Base-by-base conservation (phyloP, 1,284 basidiomycete species). In the Cryptococcus sp. region DNA sequence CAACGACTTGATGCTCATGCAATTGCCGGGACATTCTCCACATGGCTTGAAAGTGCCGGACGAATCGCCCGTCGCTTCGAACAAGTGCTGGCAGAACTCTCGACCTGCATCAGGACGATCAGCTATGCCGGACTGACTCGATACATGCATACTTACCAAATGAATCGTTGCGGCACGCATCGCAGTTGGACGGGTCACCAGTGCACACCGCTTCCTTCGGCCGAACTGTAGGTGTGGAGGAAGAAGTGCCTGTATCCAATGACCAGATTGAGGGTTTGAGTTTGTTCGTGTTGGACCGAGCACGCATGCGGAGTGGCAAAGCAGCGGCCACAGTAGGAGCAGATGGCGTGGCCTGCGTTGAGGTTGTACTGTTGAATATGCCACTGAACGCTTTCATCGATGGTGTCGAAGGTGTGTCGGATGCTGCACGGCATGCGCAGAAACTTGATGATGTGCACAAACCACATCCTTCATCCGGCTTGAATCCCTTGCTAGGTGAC, bases 1-100 rank as follows among this genome's bases (percentile, higher is more conserved):
- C 27, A 61, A 46, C 25, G 63, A 60, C 22, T 60, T 58, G 55
- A 69, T 65, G 23, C 58, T 56, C 61, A 69, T 70, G 62, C 67
- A 73, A 19, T 65, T 68, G 25, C 69, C 65, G 3, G 65, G 62
- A 46, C 70, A 68, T 38, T 70, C 60, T 13, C 57, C 48, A 50
- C 62, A 66, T 41, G 59, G 56, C 44, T 64, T 57, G 40, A 64
- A 53, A 35, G 31, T 35, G 42, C 54, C 66, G 66, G 55, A 71
- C 66, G 50, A 68, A 61, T 47, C 70, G 67, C 59, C 74, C 74
- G 31, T 86, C 84, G 66, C 85, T 41, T 64, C 53, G 79, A 80
- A 78, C 84, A 91, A 47, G 80, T 88, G 88, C 45, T 83, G 83
- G 72, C 91, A 94, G 75, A 94, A 94, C 22, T 91, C 91, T 71